Conservation (phyloP, 257 asterid species). For the Apocynum venetum region DNA sequence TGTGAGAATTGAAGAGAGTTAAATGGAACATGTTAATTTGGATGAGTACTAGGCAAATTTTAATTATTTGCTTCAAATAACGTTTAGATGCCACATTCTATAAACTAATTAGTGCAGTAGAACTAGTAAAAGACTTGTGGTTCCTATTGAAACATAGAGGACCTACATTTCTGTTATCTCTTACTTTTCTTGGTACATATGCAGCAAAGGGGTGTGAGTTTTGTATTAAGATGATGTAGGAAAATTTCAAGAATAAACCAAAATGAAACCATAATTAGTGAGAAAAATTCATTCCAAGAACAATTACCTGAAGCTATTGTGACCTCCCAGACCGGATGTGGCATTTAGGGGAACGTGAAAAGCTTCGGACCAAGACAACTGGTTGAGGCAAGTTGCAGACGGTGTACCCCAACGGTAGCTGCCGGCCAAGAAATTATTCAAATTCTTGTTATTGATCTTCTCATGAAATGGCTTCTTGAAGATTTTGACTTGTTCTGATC, state of each 20-base stretch:
- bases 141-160: background rate
- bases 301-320: slow-evolving; percentile 53
- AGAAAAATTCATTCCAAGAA: background rate
- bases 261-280: background rate
- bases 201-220: background rate
- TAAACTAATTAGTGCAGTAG: background rate
- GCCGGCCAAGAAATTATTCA: slow-evolving; percentile 38
- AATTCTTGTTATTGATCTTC: slow-evolving; percentile 36
- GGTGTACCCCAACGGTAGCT: slow-evolving; percentile 90
- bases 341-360: slow-evolving; percentile 61
- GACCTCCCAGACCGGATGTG: slow-evolving; percentile 31
- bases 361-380: slow-evolving; percentile 86
- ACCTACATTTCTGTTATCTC: background rate
- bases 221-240: no score
- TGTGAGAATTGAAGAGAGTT: background rate
- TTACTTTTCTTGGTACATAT: background rate
- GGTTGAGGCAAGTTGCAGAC: slow-evolving; percentile 49
- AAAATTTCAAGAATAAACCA: background rate
- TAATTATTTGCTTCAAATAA: background rate
- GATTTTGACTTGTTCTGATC: slow-evolving; percentile 53
- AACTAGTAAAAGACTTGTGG: background rate
- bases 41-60: background rate
- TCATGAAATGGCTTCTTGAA: slow-evolving; percentile 55
- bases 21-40: background rate
- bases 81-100: background rate